Evolutionary conservation across 768 basidiomycete species (phyloP).

Genomic region (Lactarius evosmus): DNA sequence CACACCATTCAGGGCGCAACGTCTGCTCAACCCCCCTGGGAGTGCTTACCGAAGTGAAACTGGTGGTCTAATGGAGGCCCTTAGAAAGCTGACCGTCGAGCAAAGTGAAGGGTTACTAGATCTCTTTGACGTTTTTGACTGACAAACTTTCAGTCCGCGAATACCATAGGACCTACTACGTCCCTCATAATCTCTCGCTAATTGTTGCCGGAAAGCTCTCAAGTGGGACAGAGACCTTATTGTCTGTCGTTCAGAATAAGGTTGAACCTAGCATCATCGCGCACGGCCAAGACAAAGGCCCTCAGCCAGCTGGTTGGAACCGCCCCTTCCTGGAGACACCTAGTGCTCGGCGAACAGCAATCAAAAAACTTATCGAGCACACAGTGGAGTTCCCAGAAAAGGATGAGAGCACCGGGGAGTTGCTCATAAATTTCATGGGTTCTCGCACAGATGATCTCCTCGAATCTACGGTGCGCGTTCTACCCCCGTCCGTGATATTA

Average conservation of each 20-base stretch:
- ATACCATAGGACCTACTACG: slow-evolving; percentile 87
- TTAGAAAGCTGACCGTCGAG: slow-evolving; percentile 80
- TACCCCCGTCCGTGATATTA: neutral
- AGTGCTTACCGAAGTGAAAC: slow-evolving; percentile 97
- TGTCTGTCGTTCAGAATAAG: slow-evolving; percentile 75
- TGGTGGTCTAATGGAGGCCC: slow-evolving; percentile 90
- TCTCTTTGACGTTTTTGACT: slow-evolving; percentile 18
- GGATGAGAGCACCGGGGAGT: slow-evolving; percentile 91
- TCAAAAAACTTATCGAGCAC: slow-evolving; percentile 53
- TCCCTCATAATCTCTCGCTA: slow-evolving; percentile 89
- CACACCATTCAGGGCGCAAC: slow-evolving; percentile 56
- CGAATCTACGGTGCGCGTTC: slow-evolving; percentile 55
- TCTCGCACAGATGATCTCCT: slow-evolving; percentile 69
- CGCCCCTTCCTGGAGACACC: slow-evolving; percentile 90
- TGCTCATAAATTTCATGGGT: slow-evolving; percentile 74
- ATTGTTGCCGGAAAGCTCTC: slow-evolving; percentile 87
- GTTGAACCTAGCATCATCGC: slow-evolving; percentile 79
- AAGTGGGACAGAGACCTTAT: slow-evolving; percentile 67
- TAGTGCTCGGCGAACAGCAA: slow-evolving; percentile 58
- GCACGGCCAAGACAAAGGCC: slow-evolving; percentile 69
- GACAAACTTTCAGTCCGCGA: slow-evolving; percentile 61
- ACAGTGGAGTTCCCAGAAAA: slow-evolving; percentile 92
- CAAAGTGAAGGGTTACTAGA: slow-evolving; percentile 57
- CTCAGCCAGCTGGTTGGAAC: slow-evolving; percentile 79
- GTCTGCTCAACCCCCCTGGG: slow-evolving; percentile 69